Conservation (phyloP, 805 yeast species). For the Candida coquimbonensis region DNA sequence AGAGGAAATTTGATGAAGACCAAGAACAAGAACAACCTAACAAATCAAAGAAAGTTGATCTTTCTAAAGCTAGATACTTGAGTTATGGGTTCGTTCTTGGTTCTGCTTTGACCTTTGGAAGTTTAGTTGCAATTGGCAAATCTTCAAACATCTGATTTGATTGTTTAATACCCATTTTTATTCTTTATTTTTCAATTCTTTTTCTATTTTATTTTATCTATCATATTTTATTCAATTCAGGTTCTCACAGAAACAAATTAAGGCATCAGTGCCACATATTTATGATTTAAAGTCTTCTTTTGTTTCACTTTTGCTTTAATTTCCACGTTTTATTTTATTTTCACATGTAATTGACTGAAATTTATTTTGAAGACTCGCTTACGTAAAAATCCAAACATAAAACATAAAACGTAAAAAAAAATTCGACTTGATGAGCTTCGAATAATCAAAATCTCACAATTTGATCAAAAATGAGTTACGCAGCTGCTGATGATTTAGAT, state of each 20-base stretch:
- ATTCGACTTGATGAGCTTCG: neutral
- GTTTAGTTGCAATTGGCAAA: conserved; percentile 6
- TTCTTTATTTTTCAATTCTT: neutral
- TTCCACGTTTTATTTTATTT: too few species aligned
- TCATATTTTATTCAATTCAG: neutral
- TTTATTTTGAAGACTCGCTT: too few species aligned
- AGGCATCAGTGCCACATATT: too few species aligned
- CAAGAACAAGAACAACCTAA: neutral
- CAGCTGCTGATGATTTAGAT: conserved; percentile 57
- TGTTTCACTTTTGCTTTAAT: too few species aligned
- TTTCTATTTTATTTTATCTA: neutral
- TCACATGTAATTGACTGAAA: too few species aligned
- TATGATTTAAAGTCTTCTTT: too few species aligned
- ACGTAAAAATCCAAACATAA: neutral
- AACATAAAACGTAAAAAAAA: neutral
- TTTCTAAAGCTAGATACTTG: conserved; percentile 2
- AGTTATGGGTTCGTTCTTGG: conserved; percentile 9
- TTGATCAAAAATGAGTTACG: conserved; percentile 6
- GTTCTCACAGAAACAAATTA: too few species aligned
- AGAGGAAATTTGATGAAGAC: neutral
- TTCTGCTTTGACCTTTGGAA: conserved; percentile 9
- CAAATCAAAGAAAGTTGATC: neutral
- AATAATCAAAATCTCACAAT: too few species aligned
- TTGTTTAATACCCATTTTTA: too few species aligned
- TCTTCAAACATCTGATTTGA: neutral